Conservation (phyloP, 306 rosid genomes). For the Argentina anserina region DNA sequence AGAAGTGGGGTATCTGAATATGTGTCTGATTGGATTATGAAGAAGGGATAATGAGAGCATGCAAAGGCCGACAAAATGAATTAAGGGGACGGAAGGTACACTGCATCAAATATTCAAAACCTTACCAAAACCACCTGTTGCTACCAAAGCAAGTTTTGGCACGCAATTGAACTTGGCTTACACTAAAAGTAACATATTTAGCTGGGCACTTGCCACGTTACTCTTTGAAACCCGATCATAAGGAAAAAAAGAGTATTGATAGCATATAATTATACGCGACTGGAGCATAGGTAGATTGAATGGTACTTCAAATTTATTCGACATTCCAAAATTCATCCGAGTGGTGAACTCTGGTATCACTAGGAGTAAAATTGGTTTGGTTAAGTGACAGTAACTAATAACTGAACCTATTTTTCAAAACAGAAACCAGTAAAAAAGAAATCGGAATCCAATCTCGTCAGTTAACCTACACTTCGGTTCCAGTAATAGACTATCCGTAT, state of each 20-base stretch:
- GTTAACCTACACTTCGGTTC: too few species aligned
- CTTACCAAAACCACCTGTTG: not conserved
- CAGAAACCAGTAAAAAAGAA: too few species aligned
- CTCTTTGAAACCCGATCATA: not conserved
- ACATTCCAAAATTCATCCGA: too few species aligned
- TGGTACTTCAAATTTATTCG: too few species aligned
- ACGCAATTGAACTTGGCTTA: not conserved
- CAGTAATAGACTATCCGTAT: too few species aligned
- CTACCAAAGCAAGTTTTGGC: not conserved
- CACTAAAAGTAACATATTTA: not conserved
- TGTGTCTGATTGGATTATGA: conserved; percentile 9
- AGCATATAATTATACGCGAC: too few species aligned
- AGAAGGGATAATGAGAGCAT: conserved; percentile 21
- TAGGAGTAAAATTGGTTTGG: too few species aligned
- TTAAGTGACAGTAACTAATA: too few species aligned
- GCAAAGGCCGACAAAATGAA: not conserved
- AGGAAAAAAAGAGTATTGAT: not conserved
- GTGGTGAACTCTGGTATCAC: too few species aligned
- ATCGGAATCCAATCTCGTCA: too few species aligned
- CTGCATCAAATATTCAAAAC: not conserved
- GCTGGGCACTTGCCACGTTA: not conserved
- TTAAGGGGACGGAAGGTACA: conserved; percentile 18
- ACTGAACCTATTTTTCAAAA: too few species aligned
- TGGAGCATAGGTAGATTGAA: too few species aligned
- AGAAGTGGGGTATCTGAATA: conserved; percentile 34